Evolutionary conservation across 805 yeast genomes (phyloP).

Genomic region (Yarrowia sp.): DNA sequence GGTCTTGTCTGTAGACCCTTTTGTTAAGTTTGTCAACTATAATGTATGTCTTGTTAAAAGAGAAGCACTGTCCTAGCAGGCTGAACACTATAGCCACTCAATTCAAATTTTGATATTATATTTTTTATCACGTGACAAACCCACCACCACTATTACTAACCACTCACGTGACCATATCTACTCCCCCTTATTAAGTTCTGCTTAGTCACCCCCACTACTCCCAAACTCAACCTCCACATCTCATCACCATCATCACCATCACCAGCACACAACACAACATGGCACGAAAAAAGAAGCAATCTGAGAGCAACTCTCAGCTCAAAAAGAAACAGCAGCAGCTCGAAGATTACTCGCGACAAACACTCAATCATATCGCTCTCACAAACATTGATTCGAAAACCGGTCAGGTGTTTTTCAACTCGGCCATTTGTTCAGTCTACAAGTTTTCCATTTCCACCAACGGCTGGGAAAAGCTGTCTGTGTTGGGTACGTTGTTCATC

Average conservation of each 20-base stretch:
- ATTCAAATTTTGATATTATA: no score
- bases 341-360: conserved; percentile 28
- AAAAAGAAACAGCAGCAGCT: conserved; percentile 22
- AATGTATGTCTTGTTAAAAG: no score
- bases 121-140: no score
- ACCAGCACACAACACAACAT: background rate
- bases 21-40: no score
- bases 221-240: background rate
- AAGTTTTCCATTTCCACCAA: conserved; percentile 38
- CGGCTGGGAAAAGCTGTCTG: conserved; percentile 43
- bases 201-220: background rate
- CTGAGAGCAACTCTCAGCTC: conserved; percentile 10
- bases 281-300: conserved; percentile 22
- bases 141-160: no score
- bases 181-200: no score
- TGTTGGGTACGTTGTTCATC: conserved; percentile 43
- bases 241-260: background rate
- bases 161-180: no score
- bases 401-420: conserved; percentile 40
- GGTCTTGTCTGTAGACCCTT: no score
- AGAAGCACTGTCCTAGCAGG: no score
- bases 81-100: no score
- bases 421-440: conserved; percentile 44
- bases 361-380: conserved; percentile 39
- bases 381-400: conserved; percentile 40